Conservation (phyloP, 2,329 filamentous ascomycete genomes). For the Aspergillus quadricinctus region DNA sequence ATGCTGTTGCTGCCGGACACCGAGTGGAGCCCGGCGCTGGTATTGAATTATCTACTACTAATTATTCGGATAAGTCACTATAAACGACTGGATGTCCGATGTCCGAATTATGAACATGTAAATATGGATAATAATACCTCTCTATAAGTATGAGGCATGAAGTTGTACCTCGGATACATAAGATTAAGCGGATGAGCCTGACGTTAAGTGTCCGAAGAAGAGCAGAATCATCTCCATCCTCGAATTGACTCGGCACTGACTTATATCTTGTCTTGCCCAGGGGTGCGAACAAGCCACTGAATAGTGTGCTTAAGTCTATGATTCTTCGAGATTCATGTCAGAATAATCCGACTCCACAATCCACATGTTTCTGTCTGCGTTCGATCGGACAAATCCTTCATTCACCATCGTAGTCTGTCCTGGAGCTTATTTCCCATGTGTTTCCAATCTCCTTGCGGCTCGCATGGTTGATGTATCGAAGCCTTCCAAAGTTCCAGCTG, state of each 20-base stretch:
- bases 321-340: background rate
- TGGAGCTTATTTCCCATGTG: background rate
- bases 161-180: too few species aligned
- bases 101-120: too few species aligned
- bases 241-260: background rate
- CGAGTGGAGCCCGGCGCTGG: constrained; percentile 9
- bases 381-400: background rate
- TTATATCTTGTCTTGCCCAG: too few species aligned
- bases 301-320: background rate
- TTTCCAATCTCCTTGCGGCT: background rate
- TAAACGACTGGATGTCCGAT: too few species aligned
- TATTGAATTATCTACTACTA: background rate
- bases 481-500: background rate
- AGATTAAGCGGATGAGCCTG: too few species aligned
- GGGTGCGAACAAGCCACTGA: too few species aligned
- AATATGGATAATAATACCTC: too few species aligned
- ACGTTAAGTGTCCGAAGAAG: background rate
- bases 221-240: background rate
- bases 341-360: background rate
- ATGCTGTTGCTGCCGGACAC: constrained; percentile 15
- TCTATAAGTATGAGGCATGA: too few species aligned
- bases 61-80: too few species aligned
- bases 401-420: background rate
- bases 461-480: background rate
- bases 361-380: background rate